Percentiles rank a stretch among this genome's conserved stretches.
Conservation (phyloP, 2,329 filamentous ascomycete species). For the Ophioceras dolichostomum region DNA sequence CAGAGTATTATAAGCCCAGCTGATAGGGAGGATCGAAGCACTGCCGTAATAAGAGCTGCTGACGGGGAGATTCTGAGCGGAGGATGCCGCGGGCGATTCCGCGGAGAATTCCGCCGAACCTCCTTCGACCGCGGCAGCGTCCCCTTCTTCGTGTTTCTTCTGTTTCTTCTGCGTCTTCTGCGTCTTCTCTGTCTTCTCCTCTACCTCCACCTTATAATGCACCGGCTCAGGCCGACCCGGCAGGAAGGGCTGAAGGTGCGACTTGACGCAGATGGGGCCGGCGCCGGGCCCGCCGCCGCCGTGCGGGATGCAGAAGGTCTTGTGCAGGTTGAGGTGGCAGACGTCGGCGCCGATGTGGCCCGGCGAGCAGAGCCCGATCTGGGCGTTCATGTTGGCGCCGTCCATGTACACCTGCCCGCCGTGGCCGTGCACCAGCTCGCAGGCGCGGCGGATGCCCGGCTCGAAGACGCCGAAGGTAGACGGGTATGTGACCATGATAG, state of each 20-base stretch:
- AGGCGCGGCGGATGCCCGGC: conserved; percentile 74
- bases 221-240: conserved; percentile 38
- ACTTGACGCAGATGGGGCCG: conserved; percentile 84
- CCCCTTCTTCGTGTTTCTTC: conserved; percentile 21
- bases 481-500: conserved; percentile 95
- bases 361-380: conserved; percentile 89
- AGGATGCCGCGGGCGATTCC: background rate
- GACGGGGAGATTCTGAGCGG: conserved; percentile 52
- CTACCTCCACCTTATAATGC: too few species aligned
- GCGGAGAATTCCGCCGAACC: too few species aligned
- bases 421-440: conserved; percentile 71
- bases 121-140: too few species aligned
- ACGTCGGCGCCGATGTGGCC: conserved; percentile 94
- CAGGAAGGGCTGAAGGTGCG: conserved; percentile 64
- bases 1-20: conserved; percentile 89
- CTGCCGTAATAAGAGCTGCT: conserved; percentile 78
- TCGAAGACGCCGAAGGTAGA: conserved; percentile 94
- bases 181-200: too few species aligned
- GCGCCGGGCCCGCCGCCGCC: conserved; percentile 90
- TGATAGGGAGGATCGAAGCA: conserved; percentile 86
- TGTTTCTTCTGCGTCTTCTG: too few species aligned
- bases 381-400: conserved; percentile 96
- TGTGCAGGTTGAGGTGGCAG: conserved; percentile 94
- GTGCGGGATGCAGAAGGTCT: conserved; percentile 97
- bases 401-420: conserved; percentile 98